Conservation (phyloP, 2,329 filamentous ascomycete genomes). For the Aspergillus sergii region DNA sequence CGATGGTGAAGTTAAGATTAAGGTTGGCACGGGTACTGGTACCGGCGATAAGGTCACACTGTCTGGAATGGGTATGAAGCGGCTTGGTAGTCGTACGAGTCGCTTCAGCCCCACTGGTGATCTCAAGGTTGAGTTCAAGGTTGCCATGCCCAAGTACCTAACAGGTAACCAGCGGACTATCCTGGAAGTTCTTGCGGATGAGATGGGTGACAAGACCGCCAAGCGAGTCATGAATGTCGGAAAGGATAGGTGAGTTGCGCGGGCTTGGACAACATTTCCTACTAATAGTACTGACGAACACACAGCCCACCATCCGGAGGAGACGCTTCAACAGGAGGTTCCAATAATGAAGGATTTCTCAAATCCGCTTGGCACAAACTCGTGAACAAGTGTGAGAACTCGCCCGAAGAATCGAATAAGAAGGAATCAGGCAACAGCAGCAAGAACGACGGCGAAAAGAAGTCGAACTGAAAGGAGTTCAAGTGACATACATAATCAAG, state of each 20-base stretch:
- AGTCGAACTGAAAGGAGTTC: slow-evolving; percentile 36
- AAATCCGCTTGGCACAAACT: slow-evolving; percentile 93
- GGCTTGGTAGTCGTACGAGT: slow-evolving; percentile 65
- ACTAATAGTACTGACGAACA: slow-evolving; percentile 10
- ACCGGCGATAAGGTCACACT: slow-evolving; percentile 92
- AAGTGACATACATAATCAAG: slow-evolving; percentile 19
- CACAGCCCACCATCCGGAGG: slow-evolving; percentile 27
- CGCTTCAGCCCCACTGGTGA: slow-evolving; percentile 68
- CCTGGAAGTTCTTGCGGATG: slow-evolving; percentile 92
- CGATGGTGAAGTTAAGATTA: slow-evolving; percentile 86
- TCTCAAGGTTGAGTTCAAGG: slow-evolving; percentile 89
- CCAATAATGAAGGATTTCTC: slow-evolving; percentile 85
- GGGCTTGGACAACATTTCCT: background rate
- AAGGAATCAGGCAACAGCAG: slow-evolving; percentile 29
- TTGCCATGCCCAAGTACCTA: slow-evolving; percentile 93
- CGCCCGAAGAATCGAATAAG: slow-evolving; percentile 33
- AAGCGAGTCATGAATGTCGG: slow-evolving; percentile 87
- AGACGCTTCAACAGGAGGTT: slow-evolving; percentile 32
- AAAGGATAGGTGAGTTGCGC: slow-evolving; percentile 56
- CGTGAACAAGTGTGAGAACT: slow-evolving; percentile 64
- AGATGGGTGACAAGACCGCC: slow-evolving; percentile 90
- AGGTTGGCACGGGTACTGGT: slow-evolving; percentile 85
- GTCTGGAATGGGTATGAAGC: slow-evolving; percentile 90
- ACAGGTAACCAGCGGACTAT: slow-evolving; percentile 89
- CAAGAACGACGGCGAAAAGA: slow-evolving; percentile 30